Evolutionary conservation across 257 asterid genomes (phyloP).

Genomic region (Petrea volubilis): DNA sequence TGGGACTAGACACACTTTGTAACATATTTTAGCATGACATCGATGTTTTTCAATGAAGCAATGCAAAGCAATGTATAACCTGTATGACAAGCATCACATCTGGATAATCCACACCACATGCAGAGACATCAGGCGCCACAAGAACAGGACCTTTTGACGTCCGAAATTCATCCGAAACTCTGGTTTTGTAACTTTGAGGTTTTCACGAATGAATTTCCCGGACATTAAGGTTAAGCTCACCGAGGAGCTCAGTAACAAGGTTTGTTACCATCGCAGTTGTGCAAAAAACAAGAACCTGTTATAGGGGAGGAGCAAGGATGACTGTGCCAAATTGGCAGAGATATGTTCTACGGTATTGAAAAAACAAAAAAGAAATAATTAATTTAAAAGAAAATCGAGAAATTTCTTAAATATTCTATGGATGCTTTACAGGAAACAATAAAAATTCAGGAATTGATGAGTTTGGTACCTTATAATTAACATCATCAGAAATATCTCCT

Average conservation of each 20-base stretch:
- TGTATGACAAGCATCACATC: constrained; percentile 90
- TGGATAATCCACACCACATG: constrained; percentile 99
- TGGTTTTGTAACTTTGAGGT: constrained; percentile 87
- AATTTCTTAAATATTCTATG: neutral
- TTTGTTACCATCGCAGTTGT: constrained; percentile 98
- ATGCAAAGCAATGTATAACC: constrained; percentile 41
- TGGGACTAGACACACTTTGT: neutral
- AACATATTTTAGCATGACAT: neutral
- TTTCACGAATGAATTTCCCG: constrained; percentile 96
- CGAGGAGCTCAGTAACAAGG: constrained; percentile 85
- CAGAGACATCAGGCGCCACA: constrained; percentile 96
- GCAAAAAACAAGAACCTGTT: constrained; percentile 92
- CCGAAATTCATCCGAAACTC: constrained; percentile 89
- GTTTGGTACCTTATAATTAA: constrained; percentile 70
- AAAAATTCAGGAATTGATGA: neutral
- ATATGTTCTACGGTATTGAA: no score
- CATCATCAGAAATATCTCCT: constrained; percentile 86
- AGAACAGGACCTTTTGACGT: constrained; percentile 93
- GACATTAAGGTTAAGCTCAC: constrained; percentile 81
- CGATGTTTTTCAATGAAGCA: constrained; percentile 11
- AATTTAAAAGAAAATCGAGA: no score
- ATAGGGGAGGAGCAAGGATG: constrained; percentile 2
- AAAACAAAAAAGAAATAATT: neutral
- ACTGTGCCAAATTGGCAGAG: no score
- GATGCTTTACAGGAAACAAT: no score